phyloP scores from a whole-genome alignment of 306 rosid genomes.

The Ormosia semicastrata region DNA sequence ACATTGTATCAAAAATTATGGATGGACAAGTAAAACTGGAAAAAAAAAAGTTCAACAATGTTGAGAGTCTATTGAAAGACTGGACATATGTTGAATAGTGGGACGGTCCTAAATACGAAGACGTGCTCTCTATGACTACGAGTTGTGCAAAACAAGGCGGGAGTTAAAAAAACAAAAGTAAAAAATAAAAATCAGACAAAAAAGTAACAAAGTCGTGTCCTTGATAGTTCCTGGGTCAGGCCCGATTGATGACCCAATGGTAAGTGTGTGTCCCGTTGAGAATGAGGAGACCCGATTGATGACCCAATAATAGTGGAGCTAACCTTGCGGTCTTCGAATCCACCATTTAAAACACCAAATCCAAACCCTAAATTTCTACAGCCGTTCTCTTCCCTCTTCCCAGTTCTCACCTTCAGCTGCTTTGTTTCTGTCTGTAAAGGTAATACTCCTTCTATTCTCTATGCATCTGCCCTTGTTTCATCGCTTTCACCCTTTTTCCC shows the following conservation, averaged over 20 bases:
- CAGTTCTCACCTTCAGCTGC: background rate
- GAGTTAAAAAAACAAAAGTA: no score
- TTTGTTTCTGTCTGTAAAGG: background rate
- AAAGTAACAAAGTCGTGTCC: background rate
- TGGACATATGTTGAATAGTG: no score
- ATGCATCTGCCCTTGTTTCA: background rate
- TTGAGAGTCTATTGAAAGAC: no score
- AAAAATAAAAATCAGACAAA: no score
- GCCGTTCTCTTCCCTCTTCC: background rate
- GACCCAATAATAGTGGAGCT: no score
- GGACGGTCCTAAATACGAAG: no score
- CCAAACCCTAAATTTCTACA: constrained; percentile 15
- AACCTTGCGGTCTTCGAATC: background rate
- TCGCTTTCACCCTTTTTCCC: background rate
- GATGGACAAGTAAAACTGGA: no score
- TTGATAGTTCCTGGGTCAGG: background rate
- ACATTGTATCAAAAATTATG: no score
- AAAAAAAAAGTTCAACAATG: no score
- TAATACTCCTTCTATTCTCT: background rate
- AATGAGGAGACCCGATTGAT: no score
- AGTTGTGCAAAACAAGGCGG: no score
- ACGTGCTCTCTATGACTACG: no score
- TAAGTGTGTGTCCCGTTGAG: background rate
- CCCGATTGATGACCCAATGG: background rate
- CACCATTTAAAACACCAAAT: background rate